phyloP scores from a whole-genome alignment of 495 filamentous ascomycete genomes.

The Penicillium canariense region DNA sequence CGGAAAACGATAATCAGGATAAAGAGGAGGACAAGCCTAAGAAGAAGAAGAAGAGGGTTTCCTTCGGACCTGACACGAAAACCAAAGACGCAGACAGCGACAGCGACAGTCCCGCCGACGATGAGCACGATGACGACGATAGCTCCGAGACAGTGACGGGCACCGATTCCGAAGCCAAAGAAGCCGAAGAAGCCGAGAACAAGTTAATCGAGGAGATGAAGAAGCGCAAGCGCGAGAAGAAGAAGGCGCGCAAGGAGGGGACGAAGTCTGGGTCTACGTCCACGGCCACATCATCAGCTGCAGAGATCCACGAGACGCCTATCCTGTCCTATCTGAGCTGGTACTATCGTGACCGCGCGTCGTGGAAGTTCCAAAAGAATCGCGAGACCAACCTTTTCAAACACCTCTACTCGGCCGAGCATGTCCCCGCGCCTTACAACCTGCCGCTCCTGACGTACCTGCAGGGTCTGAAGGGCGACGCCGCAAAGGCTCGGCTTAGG shows the following conservation, averaged over 20 bases:
- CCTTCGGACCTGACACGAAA: slow-evolving; percentile 72
- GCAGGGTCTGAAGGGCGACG: slow-evolving; percentile 65
- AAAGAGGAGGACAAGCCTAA: slow-evolving; percentile 28
- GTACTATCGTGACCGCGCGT: slow-evolving; percentile 61
- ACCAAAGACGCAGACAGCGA: slow-evolving; percentile 45
- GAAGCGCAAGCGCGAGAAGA: slow-evolving; percentile 33
- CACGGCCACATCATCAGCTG: slow-evolving; percentile 3
- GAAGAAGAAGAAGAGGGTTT: slow-evolving; percentile 63
- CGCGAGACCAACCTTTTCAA: slow-evolving; percentile 80
- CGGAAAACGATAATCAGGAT: slow-evolving; percentile 16
- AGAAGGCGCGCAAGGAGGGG: slow-evolving; percentile 32
- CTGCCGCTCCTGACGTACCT: slow-evolving; percentile 66
- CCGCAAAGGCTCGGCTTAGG: slow-evolving; percentile 56
- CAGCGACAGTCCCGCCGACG: slow-evolving; percentile 7
- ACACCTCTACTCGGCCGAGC: slow-evolving; percentile 66
- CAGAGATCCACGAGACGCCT: slow-evolving; percentile 45
- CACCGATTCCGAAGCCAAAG: slow-evolving; percentile 12
- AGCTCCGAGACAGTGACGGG: slow-evolving; percentile 12
- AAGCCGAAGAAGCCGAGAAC: slow-evolving; percentile 14
- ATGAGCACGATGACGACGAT: slow-evolving; percentile 16
- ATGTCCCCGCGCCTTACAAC: slow-evolving; percentile 64
- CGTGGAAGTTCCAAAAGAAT: slow-evolving; percentile 94
- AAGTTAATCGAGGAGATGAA: slow-evolving; percentile 27
- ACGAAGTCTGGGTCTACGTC: slow-evolving; percentile 3
- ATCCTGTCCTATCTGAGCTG: slow-evolving; percentile 70